Conservation (phyloP, 2,329 filamentous ascomycete species). For the Plenodomus lindquistii region DNA sequence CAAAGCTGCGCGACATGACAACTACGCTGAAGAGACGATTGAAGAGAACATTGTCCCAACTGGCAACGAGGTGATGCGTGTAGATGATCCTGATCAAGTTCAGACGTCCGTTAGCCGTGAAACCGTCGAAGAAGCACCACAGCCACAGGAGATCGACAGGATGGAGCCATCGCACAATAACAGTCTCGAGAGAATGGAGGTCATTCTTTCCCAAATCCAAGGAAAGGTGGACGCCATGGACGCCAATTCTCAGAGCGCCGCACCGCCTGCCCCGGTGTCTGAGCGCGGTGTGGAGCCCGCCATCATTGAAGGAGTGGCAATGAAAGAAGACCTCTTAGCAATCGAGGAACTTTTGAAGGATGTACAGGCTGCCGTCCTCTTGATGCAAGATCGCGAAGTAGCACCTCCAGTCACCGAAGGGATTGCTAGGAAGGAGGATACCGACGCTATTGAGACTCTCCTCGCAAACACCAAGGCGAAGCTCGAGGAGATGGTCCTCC, state of each 20-base stretch:
- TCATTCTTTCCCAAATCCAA: slow-evolving; percentile 78
- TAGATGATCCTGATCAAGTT: slow-evolving; percentile 51
- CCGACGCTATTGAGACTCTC: slow-evolving; percentile 87
- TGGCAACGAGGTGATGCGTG: slow-evolving; percentile 55
- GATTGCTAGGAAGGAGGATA: slow-evolving; percentile 76
- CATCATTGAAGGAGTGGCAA: slow-evolving; percentile 47
- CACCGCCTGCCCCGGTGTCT: slow-evolving; percentile 35
- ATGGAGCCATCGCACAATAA: background rate
- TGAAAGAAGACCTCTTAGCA: slow-evolving; percentile 55
- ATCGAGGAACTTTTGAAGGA: slow-evolving; percentile 54
- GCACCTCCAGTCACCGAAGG: slow-evolving; percentile 49
- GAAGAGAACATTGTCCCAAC: slow-evolving; percentile 48
- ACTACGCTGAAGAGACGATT: slow-evolving; percentile 48
- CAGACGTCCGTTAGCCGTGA: slow-evolving; percentile 46
- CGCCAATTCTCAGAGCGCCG: slow-evolving; percentile 52
- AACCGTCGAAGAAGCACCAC: slow-evolving; percentile 35
- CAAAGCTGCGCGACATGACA: slow-evolving; percentile 54
- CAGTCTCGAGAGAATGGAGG: slow-evolving; percentile 84
- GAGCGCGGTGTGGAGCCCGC: slow-evolving; percentile 9
- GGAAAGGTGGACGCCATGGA: slow-evolving; percentile 83
- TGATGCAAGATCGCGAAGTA: slow-evolving; percentile 34
- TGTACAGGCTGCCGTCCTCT: slow-evolving; percentile 62
- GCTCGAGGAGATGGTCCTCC: slow-evolving; percentile 74
- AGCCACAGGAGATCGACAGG: slow-evolving; percentile 66
- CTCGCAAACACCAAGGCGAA: slow-evolving; percentile 86